Evolutionary conservation across 441 rosid genomes (phyloP), one percentile per base, ranked within the genome.

Genomic region (Jatropha podagrica): DNA sequence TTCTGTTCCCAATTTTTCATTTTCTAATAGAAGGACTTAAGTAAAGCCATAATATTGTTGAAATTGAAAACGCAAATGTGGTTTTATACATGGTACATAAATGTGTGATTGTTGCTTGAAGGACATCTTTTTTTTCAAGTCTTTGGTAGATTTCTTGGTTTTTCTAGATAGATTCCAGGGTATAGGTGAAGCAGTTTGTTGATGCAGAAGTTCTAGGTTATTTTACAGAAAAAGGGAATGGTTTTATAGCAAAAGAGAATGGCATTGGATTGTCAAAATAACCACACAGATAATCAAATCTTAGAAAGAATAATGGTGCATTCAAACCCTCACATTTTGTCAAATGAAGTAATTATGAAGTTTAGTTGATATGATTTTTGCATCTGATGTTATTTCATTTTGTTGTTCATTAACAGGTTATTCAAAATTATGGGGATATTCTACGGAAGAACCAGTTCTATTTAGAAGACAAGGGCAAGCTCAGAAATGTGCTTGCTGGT

Each of bases 341-440:
- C 32, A 59, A 26, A 61, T 61, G n/a, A 60, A 61, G 13, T n/a
- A 15, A 20, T 41, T 20, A 59, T 71, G 46, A 72, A 46, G 44
- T 62, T 76, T 56, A 54, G 71, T 20, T 52, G 40, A 49, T 48
- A 11, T 72, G 61, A 62, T 70, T 71, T 63, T 18, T 46, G 49
- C 60, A 8, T 27, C 17, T 81, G 14, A 73, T 66, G 37, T 48
- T 76, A 49, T 73, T 61, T 78, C 26, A 42, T 44, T 68, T 69
- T 59, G 70, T 32, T 51, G 77, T 71, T 67, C 61, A 41, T 67
- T 72, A 63, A 75, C 84, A 96, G 98, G 84, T 96, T 85, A 92
- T 96, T 64, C 91, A 89, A 82, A 90, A 86, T 84, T 96, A 90
- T 84, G 91, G 86, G 65, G 89, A 88, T 82, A 84, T 94, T 70